phyloP scores from a whole-genome alignment of 441 rosid genomes.

The Euphorbia schlechtendalii region DNA sequence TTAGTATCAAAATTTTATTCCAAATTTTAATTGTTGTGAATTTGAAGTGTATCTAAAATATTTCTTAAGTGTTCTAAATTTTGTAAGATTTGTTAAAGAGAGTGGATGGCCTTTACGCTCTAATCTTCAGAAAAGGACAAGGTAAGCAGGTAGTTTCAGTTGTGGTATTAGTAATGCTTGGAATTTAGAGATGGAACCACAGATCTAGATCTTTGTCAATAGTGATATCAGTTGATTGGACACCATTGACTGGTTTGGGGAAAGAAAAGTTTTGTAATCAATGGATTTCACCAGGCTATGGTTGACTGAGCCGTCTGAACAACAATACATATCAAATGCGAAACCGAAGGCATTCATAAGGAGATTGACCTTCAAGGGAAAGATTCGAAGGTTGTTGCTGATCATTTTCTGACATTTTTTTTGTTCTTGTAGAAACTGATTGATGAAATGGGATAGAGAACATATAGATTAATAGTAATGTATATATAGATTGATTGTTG shows the following conservation, averaged over 20 bases:
- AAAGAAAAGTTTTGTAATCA: constrained; percentile 1
- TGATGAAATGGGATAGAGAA: too few relatives aligned
- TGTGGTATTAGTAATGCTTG: background rate
- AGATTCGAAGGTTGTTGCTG: constrained; percentile 2
- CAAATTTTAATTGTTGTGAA: too few relatives aligned
- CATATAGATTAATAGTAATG: too few relatives aligned
- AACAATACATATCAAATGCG: background rate
- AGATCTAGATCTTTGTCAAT: constrained; percentile 13
- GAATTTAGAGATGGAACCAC: constrained; percentile 20
- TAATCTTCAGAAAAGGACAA: constrained; percentile 51
- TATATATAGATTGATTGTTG: too few relatives aligned
- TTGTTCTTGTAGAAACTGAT: too few relatives aligned
- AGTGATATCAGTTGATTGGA: constrained; percentile 15
- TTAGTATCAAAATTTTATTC: too few relatives aligned
- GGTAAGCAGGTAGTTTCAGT: constrained; percentile 26
- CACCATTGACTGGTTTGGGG: constrained; percentile 13
- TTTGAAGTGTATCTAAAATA: too few relatives aligned
- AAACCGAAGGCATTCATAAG: background rate
- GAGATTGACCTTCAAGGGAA: constrained; percentile 10
- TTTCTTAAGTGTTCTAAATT: too few relatives aligned
- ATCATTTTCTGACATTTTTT: background rate
- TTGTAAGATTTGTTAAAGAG: too few relatives aligned
- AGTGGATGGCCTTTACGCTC: too few relatives aligned
- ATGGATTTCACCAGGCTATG: constrained; percentile 5
- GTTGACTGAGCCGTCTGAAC: constrained; percentile 8